phyloP scores from a whole-genome alignment of 2,329 filamentous ascomycete genomes.

The Truncatella angustata region DNA sequence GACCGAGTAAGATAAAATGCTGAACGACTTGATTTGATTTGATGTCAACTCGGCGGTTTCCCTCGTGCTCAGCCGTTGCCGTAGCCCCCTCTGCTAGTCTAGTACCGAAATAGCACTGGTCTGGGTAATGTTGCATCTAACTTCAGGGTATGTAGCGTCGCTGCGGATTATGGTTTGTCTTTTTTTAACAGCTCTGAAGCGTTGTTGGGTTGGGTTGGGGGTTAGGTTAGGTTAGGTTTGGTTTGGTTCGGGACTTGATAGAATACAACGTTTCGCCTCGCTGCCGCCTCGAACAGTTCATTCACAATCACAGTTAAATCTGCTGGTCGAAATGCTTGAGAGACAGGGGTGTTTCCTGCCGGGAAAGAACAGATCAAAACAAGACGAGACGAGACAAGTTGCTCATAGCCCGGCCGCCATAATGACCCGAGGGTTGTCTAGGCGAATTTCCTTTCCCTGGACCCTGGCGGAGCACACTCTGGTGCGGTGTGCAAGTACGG shows the following conservation, averaged over 20 bases:
- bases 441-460: neutral
- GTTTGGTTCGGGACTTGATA: too few relatives aligned
- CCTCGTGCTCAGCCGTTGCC: slow-evolving; percentile 5
- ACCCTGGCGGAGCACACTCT: neutral
- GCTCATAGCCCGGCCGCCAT: neutral
- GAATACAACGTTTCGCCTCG: too few relatives aligned
- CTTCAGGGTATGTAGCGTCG: neutral
- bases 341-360: too few relatives aligned
- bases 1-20: neutral
- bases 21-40: neutral
- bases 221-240: too few relatives aligned
- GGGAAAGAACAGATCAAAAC: neutral
- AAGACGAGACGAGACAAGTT: neutral
- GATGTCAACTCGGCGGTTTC: neutral
- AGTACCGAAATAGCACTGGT: slow-evolving; percentile 2
- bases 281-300: too few relatives aligned
- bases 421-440: neutral
- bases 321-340: too few relatives aligned
- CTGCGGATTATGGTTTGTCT: too few relatives aligned
- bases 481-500: too few relatives aligned
- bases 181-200: too few relatives aligned
- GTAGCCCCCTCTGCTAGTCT: neutral
- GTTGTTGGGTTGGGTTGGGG: too few relatives aligned
- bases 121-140: neutral
- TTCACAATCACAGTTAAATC: too few relatives aligned